Conservation (phyloP, 2,329 filamentous ascomycete species). For the Colletotrichum sp. region DNA sequence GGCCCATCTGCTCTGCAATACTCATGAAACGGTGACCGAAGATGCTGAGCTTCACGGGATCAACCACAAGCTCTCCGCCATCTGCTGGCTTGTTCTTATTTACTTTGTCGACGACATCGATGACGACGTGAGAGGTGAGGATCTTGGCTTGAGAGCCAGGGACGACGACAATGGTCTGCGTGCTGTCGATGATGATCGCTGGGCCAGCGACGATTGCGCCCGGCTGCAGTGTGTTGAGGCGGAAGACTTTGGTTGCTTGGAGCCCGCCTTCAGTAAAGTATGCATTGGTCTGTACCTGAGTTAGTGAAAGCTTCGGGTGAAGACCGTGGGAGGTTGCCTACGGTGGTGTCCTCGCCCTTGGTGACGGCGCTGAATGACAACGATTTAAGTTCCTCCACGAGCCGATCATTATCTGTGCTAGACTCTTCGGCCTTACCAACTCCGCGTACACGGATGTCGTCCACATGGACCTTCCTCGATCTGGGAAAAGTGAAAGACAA, state of each 20-base stretch:
- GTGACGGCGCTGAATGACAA: neutral
- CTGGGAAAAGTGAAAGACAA: slow-evolving; percentile 45
- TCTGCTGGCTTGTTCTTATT: slow-evolving; percentile 4
- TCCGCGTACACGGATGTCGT: slow-evolving; percentile 46
- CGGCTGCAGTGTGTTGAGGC: slow-evolving; percentile 64
- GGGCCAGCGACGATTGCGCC: slow-evolving; percentile 68
- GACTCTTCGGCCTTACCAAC: slow-evolving; percentile 25
- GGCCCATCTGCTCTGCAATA: slow-evolving; percentile 84
- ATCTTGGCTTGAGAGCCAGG: slow-evolving; percentile 59
- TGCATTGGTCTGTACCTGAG: neutral
- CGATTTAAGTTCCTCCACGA: neutral
- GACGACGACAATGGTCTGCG: slow-evolving; percentile 75
- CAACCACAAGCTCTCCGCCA: slow-evolving; percentile 41
- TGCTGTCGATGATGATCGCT: slow-evolving; percentile 70
- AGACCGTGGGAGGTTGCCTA: neutral
- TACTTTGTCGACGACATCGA: slow-evolving; percentile 25
- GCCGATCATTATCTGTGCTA: neutral
- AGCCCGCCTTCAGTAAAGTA: slow-evolving; percentile 20
- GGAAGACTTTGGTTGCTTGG: slow-evolving; percentile 68
- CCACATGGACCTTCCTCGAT: slow-evolving; percentile 43
- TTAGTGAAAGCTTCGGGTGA: neutral
- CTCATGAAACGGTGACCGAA: slow-evolving; percentile 86
- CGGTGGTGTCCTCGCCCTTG: neutral
- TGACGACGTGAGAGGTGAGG: slow-evolving; percentile 49
- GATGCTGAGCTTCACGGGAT: slow-evolving; percentile 77